These are phyloP conservation scores for Pyrenopolyporus hunteri DNA, from an alignment of 495 filamentous ascomycete species.

Conservation along the genomic window DNA sequence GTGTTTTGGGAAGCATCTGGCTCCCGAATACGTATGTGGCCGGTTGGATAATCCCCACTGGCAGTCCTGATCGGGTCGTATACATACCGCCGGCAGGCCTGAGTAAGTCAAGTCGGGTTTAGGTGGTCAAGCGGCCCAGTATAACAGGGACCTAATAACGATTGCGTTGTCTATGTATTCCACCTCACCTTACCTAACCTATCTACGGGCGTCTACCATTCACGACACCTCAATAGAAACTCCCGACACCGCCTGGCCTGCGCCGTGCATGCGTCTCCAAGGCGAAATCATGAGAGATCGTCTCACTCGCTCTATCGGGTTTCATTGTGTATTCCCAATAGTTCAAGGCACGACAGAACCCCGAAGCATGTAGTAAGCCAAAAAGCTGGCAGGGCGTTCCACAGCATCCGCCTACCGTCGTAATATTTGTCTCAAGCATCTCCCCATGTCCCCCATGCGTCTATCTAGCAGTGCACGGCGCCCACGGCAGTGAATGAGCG, in stretches of 20 bases:
- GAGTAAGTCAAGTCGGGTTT: neutral
- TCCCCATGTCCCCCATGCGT: slow-evolving; percentile 8
- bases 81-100: neutral
- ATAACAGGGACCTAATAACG: slow-evolving; percentile 5
- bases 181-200: neutral
- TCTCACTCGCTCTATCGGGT: slow-evolving; percentile 5
- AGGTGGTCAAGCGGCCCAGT: slow-evolving; percentile 12
- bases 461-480: neutral
- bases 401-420: slow-evolving; percentile 28
- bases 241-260: neutral
- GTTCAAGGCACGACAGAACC: neutral
- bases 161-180: slow-evolving; percentile 23
- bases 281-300: slow-evolving; percentile 20
- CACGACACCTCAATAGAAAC: neutral
- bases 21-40: neutral
- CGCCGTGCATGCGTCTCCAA: slow-evolving; percentile 14
- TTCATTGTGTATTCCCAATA: slow-evolving; percentile 23
- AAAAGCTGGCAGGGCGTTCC: slow-evolving; percentile 25
- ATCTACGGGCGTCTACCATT: neutral
- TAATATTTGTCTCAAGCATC: slow-evolving; percentile 33
- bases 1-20: slow-evolving; percentile 18
- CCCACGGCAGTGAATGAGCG: slow-evolving; percentile 22
- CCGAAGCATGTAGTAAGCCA: slow-evolving; percentile 24
- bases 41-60: slow-evolving; percentile 9
- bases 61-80: slow-evolving; percentile 2